A percentile compares a stretch with the other conserved stretches of the same genome.
Conservation (phyloP, 192 early-diverging fungal genomes). For the Coemansia sp. region DNA sequence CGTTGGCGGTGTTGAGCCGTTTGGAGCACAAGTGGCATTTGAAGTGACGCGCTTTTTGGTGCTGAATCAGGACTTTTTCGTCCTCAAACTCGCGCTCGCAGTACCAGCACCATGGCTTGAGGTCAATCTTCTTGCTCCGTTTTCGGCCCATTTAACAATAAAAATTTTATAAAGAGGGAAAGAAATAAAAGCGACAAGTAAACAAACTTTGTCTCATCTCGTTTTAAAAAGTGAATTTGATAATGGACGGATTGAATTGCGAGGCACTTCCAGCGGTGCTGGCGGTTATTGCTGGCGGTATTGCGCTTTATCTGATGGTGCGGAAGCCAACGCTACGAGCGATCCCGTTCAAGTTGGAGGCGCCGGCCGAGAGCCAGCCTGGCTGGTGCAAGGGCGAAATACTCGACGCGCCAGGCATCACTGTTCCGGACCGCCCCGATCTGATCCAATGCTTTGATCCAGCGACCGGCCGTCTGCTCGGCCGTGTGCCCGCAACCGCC, state of each 20-base stretch:
- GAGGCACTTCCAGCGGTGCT: conserved; percentile 21
- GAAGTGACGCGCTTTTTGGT: conserved; percentile 94
- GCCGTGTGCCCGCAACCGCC: conserved; percentile 59
- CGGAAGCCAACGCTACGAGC: conserved; percentile 14
- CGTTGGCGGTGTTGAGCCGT: conserved; percentile 84
- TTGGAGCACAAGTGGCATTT: conserved; percentile 84
- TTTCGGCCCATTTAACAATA: conserved; percentile 34
- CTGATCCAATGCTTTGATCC: conserved; percentile 83
- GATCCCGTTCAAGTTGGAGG: conserved; percentile 42
- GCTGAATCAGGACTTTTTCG: conserved; percentile 88
- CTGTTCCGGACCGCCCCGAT: conserved; percentile 18
- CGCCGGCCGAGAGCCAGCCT: conserved; percentile 39
- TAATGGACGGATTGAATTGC: conserved; percentile 14
- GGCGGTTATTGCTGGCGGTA: conserved; percentile 23
- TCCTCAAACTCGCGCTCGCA: conserved; percentile 96
- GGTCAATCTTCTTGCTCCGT: conserved; percentile 70
- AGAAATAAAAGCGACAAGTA: not conserved
- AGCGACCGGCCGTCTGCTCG: conserved; percentile 74
- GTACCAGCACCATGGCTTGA: conserved; percentile 87
- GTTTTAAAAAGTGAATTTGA: not conserved
- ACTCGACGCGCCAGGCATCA: conserved; percentile 29
- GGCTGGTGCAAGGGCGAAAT: conserved; percentile 31
- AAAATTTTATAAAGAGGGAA: conserved; percentile 2
- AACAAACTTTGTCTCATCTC: not conserved
- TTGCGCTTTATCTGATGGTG: conserved; percentile 22